phyloP scores from a whole-genome alignment of 805 yeast genomes.

The Cyberlindnera xishuangbannaensis region DNA sequence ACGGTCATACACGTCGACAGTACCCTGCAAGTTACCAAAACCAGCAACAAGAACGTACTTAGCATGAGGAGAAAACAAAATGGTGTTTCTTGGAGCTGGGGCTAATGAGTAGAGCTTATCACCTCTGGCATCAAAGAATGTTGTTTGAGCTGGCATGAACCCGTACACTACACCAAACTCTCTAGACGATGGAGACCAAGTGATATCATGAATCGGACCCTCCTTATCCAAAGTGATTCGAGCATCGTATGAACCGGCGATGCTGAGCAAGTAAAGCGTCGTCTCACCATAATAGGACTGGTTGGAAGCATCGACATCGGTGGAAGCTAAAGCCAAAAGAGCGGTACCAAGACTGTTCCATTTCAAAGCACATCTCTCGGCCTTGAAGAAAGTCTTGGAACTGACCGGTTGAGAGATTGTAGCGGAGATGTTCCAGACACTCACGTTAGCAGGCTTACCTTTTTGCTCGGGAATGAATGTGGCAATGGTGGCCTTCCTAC shows the following conservation, averaged over 20 bases:
- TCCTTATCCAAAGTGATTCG: slow-evolving; percentile 83
- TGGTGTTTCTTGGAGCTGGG: slow-evolving; percentile 82
- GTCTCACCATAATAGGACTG: slow-evolving; percentile 97
- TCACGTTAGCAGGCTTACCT: slow-evolving; percentile 87
- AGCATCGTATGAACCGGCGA: slow-evolving; percentile 87
- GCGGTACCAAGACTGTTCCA: slow-evolving; percentile 98
- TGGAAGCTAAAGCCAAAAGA: slow-evolving; percentile 84
- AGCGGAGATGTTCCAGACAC: slow-evolving; percentile 71
- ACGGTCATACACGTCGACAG: slow-evolving; percentile 92
- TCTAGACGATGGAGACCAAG: slow-evolving; percentile 94
- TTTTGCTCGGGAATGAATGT: slow-evolving; percentile 81
- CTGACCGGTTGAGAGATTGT: slow-evolving; percentile 60
- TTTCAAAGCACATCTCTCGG: slow-evolving; percentile 84
- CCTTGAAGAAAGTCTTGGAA: slow-evolving; percentile 87
- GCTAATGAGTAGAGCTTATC: slow-evolving; percentile 79
- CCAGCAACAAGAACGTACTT: slow-evolving; percentile 91
- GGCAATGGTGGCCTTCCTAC: slow-evolving; percentile 84
- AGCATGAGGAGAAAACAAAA: slow-evolving; percentile 91
- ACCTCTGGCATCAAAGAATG: slow-evolving; percentile 93
- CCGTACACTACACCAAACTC: slow-evolving; percentile 98
- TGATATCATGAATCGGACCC: slow-evolving; percentile 96
- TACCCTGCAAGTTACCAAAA: slow-evolving; percentile 95
- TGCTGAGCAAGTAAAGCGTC: slow-evolving; percentile 81
- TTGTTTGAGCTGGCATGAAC: slow-evolving; percentile 93
- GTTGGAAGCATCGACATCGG: slow-evolving; percentile 92